Base-by-base conservation (phyloP, 2,329 filamentous ascomycete species). In the Raffaelea arxii region DNA sequence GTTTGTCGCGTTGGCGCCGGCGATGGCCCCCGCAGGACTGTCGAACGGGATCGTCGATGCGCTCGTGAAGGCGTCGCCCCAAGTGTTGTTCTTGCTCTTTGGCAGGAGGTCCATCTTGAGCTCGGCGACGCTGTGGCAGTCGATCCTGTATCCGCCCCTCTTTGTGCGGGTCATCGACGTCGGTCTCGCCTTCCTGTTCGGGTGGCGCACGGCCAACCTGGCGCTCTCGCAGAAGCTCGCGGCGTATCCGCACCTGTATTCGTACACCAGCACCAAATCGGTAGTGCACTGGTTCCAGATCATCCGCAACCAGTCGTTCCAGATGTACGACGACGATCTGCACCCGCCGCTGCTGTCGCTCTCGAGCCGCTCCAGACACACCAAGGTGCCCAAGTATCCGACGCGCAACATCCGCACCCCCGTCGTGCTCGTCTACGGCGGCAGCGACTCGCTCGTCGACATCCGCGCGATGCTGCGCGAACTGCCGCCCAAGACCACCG, bases 271-370 rank as follows among this genome's bases (percentile, higher is more conserved):
- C 62, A 95, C 89, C 48, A 98, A 98, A 66, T 90, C 84, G 19
- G 89, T 98, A 9, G 92, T 98, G 0, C 92, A 98, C 62, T 98
- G 92, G 92, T 98, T 98, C 63, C 92, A 98, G 62, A 96, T 98
- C 60, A 98, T 98, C 57, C 84, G 92, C 53, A 96, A 91, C 58
- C 86, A 88, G 57, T 89, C 81, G 23, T 97, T 98, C 64, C 92
- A 98, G 64, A 96, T 98, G 86, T 97, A 90, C 63, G 92, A 98
- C 60, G 92, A 98, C 60, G 91, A 97, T 57, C 77, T 92, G 1
- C 85, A 89, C 48, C 82, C 83, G 24, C 84, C 84, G 0, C 70
- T 94, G 49, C 79, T 80, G 46, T 70, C 90, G 32, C 32, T 30
- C 9, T 16, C 9, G 27, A 30, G 9, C 27, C 78, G 77, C 21